A percentile compares a stretch with the other conserved stretches of the same genome.
These are phyloP conservation scores for Anastatica hierochuntica DNA, from an alignment of 345 rosid species.

Conservation along the genomic window DNA sequence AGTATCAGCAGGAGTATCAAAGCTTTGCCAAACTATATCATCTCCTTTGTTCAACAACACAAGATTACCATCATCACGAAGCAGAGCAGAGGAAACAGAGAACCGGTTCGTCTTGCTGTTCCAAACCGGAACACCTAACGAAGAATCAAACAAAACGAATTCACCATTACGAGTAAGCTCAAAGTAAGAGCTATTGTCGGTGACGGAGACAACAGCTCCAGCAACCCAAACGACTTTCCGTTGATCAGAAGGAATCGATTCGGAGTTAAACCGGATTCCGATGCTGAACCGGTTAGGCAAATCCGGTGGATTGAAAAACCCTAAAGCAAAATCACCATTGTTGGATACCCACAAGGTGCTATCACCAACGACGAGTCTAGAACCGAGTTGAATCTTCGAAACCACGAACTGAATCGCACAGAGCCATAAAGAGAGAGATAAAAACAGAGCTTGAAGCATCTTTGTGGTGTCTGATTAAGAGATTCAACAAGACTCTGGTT, in stretches of 20 bases:
- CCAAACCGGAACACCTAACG: conserved; percentile 38
- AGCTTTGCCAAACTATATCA: conserved; percentile 65
- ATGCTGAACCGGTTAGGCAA: conserved; percentile 52
- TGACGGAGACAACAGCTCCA: conserved; percentile 47
- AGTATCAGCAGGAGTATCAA: conserved; percentile 55
- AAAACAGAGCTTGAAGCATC: conserved; percentile 37
- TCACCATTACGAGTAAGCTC: conserved; percentile 51
- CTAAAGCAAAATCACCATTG: conserved; percentile 56
- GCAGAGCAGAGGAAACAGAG: conserved; percentile 46
- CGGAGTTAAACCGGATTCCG: conserved; percentile 61
- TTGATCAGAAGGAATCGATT: conserved; percentile 39
- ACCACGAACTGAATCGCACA: conserved; percentile 25
- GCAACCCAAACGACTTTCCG: conserved; percentile 65
- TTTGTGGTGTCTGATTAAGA: conserved; percentile 17
- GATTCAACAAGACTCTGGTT: conserved; percentile 14
- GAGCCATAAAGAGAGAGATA: conserved; percentile 31
- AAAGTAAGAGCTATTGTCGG: conserved; percentile 51
- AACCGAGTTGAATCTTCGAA: conserved; percentile 54
- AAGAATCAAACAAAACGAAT: conserved; percentile 55
- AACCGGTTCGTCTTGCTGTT: conserved; percentile 41
- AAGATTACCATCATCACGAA: conserved; percentile 64
- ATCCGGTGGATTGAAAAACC: conserved; percentile 47
- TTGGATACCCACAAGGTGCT: conserved; percentile 55
- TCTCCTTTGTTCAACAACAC: conserved; percentile 36
- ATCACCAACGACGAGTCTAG: conserved; percentile 44